These are phyloP conservation scores for Zoysia japonica DNA, from an alignment of 176 grass and related monocot species.

Conservation along the genomic window DNA sequence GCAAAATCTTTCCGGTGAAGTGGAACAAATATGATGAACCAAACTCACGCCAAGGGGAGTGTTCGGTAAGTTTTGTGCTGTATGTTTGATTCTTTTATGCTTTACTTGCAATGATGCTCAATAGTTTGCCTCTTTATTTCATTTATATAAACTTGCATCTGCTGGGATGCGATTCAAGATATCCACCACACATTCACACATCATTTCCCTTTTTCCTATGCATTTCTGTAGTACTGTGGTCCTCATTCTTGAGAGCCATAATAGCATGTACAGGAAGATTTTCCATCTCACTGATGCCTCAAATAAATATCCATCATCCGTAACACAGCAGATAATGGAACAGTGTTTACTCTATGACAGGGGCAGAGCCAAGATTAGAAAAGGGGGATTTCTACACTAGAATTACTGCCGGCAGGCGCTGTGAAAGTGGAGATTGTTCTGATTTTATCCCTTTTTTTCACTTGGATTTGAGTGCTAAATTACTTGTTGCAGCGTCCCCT, in stretches of 20 bases:
- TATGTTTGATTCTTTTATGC: conserved; percentile 4
- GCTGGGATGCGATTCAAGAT: not conserved
- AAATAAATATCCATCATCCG: conserved; percentile 16
- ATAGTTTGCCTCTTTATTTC: conserved; percentile 24
- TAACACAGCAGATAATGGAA: conserved; percentile 1
- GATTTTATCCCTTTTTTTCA: not conserved
- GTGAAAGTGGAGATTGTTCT: not conserved
- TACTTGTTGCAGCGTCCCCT: not conserved
- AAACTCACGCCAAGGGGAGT: conserved; percentile 54
- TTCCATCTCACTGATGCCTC: not conserved
- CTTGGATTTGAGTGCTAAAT: not conserved
- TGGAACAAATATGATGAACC: conserved; percentile 51
- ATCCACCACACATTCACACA: not conserved
- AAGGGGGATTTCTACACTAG: not conserved
- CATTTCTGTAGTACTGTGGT: not conserved
- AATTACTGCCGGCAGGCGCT: not conserved
- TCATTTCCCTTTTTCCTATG: conserved; percentile 5
- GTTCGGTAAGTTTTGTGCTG: conserved; percentile 49
- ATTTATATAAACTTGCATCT: conserved; percentile 19
- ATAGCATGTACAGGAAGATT: conserved; percentile 1
- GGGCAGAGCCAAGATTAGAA: not conserved
- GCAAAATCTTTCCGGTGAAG: conserved; percentile 41
- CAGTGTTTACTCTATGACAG: not conserved
- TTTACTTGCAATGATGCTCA: conserved; percentile 6
- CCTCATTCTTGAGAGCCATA: conserved; percentile 23